These are phyloP conservation scores for Eucalyptus lansdowneana DNA, from an alignment of 345 rosid species.

Conservation along the genomic window DNA sequence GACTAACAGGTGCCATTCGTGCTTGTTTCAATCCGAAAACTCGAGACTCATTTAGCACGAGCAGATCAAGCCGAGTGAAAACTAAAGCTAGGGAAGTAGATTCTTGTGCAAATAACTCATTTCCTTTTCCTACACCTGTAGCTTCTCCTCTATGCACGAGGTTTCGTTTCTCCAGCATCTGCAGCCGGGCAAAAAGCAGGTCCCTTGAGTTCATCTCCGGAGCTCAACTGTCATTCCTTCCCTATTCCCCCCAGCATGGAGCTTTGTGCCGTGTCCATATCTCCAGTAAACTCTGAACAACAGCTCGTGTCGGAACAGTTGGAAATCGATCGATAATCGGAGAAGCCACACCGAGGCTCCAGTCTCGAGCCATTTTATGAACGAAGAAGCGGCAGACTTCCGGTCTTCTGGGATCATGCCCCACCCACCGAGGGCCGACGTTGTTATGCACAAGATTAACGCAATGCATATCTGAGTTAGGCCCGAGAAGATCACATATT, in stretches of 20 bases:
- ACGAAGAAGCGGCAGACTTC: background rate
- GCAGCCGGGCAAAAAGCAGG: background rate
- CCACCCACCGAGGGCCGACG: background rate
- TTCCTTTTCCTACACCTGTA: background rate
- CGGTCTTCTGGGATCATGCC: background rate
- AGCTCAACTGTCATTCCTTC: background rate
- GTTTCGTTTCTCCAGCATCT: background rate
- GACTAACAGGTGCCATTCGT: background rate
- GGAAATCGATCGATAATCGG: background rate
- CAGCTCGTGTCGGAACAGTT: background rate
- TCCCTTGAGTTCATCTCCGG: background rate
- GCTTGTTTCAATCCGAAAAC: background rate
- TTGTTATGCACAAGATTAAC: background rate
- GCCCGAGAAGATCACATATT: background rate
- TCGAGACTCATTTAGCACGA: background rate
- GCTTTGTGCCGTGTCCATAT: background rate
- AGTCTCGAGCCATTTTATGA: background rate
- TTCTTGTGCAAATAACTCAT: background rate
- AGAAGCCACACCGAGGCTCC: background rate
- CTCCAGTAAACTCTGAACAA: background rate
- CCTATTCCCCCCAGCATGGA: background rate
- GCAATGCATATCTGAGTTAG: background rate
- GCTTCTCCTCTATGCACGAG: background rate
- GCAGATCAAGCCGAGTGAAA: background rate
- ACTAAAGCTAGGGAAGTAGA: background rate